Conservation (phyloP, 2,329 filamentous ascomycete genomes). For the Cladophialophora immunda region DNA sequence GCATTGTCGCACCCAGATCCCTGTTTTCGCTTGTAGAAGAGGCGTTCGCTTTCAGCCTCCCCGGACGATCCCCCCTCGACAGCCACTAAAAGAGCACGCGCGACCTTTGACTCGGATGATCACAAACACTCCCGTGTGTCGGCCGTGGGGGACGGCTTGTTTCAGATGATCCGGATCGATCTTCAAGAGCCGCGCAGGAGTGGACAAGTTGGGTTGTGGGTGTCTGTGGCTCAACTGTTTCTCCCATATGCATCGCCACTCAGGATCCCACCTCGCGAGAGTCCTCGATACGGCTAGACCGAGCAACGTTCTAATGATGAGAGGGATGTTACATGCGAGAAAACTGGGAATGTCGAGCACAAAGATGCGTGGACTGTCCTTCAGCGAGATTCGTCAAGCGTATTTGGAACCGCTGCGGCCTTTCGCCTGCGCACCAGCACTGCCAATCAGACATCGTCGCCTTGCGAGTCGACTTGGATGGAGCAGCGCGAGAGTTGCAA, state of each 20-base stretch:
- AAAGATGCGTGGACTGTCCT: neutral
- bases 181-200: no score
- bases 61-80: no score
- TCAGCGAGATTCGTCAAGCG: neutral
- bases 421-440: neutral
- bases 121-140: neutral
- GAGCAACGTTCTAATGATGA: no score
- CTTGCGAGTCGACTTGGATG: neutral
- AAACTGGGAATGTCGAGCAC: neutral
- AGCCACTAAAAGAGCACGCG: no score
- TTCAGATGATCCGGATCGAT: no score
- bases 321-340: no score
- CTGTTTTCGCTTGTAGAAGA: neutral
- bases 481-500: neutral
- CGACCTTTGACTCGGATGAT: neutral
- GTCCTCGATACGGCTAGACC: no score
- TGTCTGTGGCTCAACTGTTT: no score
- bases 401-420: neutral
- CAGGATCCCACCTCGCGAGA: no score
- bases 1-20: neutral
- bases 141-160: no score
- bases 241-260: no score
- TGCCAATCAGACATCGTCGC: neutral
- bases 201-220: no score
- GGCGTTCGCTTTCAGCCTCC: neutral